A percentile compares a stretch with the other conserved stretches of the same genome.
These are phyloP conservation scores for Dactylellina cionopaga DNA, from an alignment of 2,329 filamentous ascomycete species.

Conservation along the genomic window DNA sequence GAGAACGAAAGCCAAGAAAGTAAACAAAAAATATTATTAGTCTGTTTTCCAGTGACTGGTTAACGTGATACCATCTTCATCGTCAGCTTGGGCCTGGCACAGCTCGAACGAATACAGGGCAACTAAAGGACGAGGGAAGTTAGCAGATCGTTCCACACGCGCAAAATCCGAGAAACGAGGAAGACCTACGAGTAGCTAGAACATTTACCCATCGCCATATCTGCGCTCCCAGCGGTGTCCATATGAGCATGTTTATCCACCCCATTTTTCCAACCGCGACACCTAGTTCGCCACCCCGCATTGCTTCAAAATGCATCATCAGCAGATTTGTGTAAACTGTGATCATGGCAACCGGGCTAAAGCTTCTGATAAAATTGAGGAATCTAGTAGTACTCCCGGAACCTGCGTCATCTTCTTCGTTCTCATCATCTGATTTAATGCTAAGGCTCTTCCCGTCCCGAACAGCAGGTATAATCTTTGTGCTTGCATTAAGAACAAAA, in stretches of 20 bases:
- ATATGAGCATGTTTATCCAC: slow-evolving; percentile 50
- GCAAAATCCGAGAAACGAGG: neutral
- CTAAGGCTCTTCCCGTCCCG: slow-evolving; percentile 82
- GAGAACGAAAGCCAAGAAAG: neutral
- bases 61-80: slow-evolving; percentile 77
- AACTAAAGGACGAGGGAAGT: slow-evolving; percentile 64
- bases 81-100: slow-evolving; percentile 75
- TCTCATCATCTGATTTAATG: slow-evolving; percentile 82
- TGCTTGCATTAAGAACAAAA: slow-evolving; percentile 93
- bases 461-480: slow-evolving; percentile 92
- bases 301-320: slow-evolving; percentile 92
- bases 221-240: slow-evolving; percentile 83
- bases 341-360: slow-evolving; percentile 92
- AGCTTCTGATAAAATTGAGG: slow-evolving; percentile 75
- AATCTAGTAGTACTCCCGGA: slow-evolving; percentile 83
- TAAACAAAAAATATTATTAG: slow-evolving; percentile 64
- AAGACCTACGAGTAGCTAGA: slow-evolving; percentile 72
- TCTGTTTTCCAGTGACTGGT: slow-evolving; percentile 93
- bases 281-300: slow-evolving; percentile 69
- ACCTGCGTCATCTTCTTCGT: slow-evolving; percentile 82
- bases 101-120: slow-evolving; percentile 88
- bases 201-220: slow-evolving; percentile 95
- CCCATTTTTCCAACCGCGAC: slow-evolving; percentile 79
- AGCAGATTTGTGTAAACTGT: slow-evolving; percentile 95
- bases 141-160: neutral